Percentiles rank a stretch among this genome's conserved stretches.
These are phyloP conservation scores for Paraconiothyrium brasiliense DNA, from an alignment of 2,329 filamentous ascomycete species.

Conservation along the genomic window DNA sequence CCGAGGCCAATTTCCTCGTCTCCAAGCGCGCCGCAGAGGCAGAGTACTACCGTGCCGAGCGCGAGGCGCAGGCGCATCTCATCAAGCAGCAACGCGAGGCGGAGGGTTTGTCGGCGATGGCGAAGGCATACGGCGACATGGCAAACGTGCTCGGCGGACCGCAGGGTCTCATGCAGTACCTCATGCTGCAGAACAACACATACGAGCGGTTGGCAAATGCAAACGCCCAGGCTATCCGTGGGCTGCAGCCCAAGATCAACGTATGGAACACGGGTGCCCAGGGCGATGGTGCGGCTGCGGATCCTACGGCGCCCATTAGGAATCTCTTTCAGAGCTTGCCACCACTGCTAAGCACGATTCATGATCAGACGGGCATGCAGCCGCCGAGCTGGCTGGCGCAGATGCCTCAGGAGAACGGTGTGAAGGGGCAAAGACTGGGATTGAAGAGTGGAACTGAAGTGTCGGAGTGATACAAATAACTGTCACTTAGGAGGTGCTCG, in stretches of 20 bases:
- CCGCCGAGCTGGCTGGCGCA: slow-evolving; percentile 77
- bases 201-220: slow-evolving; percentile 81
- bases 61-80: slow-evolving; percentile 68
- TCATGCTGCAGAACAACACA: slow-evolving; percentile 86
- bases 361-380: slow-evolving; percentile 86
- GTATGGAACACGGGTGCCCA: slow-evolving; percentile 82
- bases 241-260: slow-evolving; percentile 87
- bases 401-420: slow-evolving; percentile 53
- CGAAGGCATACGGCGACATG: slow-evolving; percentile 79
- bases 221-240: slow-evolving; percentile 78
- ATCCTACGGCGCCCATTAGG: slow-evolving; percentile 71
- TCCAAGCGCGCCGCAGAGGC: slow-evolving; percentile 55
- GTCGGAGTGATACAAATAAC: background rate
- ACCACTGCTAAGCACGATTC: slow-evolving; percentile 83
- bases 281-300: slow-evolving; percentile 56
- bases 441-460: slow-evolving; percentile 41
- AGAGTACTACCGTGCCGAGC: slow-evolving; percentile 53
- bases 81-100: slow-evolving; percentile 75
- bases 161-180: slow-evolving; percentile 79
- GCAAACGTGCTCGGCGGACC: slow-evolving; percentile 79
- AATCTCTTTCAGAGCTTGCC: slow-evolving; percentile 88
- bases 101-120: slow-evolving; percentile 79
- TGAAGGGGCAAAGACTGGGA: slow-evolving; percentile 31
- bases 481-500: too few species aligned
- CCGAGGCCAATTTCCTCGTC: slow-evolving; percentile 60